Evolutionary conservation across 129 eudicot genomes (phyloP), one percentile per base, ranked within the genome.

Genomic region (Centella asiatica): DNA sequence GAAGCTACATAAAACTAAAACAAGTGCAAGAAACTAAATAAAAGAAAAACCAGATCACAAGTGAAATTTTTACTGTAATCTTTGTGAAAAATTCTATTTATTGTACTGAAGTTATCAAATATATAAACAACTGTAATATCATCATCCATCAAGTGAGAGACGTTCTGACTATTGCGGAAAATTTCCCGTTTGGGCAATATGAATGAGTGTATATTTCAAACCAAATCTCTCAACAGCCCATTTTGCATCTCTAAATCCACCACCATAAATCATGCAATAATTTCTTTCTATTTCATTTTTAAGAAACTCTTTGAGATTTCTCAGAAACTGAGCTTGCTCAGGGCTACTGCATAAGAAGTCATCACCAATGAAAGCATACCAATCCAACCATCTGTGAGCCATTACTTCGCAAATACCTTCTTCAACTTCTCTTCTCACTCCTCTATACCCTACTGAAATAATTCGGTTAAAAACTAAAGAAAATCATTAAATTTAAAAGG

Each of bases 331-430:
- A 34, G 45, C 44, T 34, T 57, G 46, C 26, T 57, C 63, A 12
- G 63, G 46, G 6, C 28, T 3, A 11, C 0, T 11, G 46, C 15
- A 15, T 34, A 57, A 57, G 29, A 57, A 57, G 14, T 34, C 46
- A 3, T 57, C 29, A 2, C 62, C 62, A 1, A 57, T 28, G 33
- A 57, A 57, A 18, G 63, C 46, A 57, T 57, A 23, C 28, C 29
- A 57, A 34, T 57, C 63, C 25, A 57, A 19, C 63, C 63, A 57
- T 34, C 8, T 57, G n/a, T 57, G 63, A 32, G 63, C 45, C 62
- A 57, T 57, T 19, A 57, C 62, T 57, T 57, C n/a, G 33, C 62
- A 57, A 3, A 57, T 33, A 19, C 62, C 62, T 57, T 57, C 62
- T 27, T 57, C 29, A 26, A 57, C 44, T 33, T 57, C 44, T 57